Base-by-base conservation (phyloP, 2,329 filamentous ascomycete genomes). In the Achaetomium macrosporum region DNA sequence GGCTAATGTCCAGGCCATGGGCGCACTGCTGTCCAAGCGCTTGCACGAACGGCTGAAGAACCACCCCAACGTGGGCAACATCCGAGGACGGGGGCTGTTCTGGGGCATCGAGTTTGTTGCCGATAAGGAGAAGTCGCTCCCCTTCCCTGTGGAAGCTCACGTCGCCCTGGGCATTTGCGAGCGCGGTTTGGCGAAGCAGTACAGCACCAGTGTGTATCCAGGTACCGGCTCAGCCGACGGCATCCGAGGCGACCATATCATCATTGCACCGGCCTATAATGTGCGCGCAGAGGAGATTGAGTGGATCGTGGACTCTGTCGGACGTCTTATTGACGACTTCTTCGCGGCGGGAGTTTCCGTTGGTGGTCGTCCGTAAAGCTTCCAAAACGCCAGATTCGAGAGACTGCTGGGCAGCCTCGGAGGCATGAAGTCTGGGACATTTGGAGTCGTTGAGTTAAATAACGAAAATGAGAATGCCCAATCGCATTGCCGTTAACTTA, bases 251-350 rank as follows among this genome's bases (percentile, higher is more conserved):
- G 87, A 91, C 62, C 84, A 88, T 65, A 71, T 89, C 35, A 73
- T 90, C 25, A 62, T 91, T 11, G 79, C 85, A 1, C 87, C 87
- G 5, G 76, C 87, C 1, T 89, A 83, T 67, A 88, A 79, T 42
- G 73, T 84, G 19, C 81, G 76, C 1, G 68, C 69, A 41, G 71
- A 72, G 8, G 81, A 86, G 17, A 70, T 87, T 47, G 72, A 79
- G 50, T 65, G 68, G 33, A 77, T 87, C 45, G 81, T 81, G 2
- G 69, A 75, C 16, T 73, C 69, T 0, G 70, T 81, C 2, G 67
- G 65, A 4, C 68, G 64, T n/a, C 74, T 85, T 16, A 67, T 87
- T 19, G 64, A 71, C 13, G 76, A 79, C 42, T 76, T 73, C 25
- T 77, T 80, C 53, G 59, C 61, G 13, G 29, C 31, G 8, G 15